Conservation (phyloP, 176 grass and related monocot genomes). For the Musa acuminata region DNA sequence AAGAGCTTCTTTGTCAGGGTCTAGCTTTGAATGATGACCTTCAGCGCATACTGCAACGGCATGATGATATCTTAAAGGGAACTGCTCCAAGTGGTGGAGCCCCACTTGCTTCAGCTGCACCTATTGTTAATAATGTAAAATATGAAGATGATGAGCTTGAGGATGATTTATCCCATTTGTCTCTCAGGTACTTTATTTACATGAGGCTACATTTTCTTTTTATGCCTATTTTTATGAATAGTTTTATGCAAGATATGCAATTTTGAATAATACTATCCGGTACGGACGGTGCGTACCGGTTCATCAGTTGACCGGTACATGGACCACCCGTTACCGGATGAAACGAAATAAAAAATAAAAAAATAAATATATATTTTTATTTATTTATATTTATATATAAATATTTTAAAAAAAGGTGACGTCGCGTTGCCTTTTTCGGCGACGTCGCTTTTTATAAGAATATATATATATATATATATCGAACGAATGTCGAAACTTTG, state of each 20-base stretch:
- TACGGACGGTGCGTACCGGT: too few relatives aligned
- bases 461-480: too few relatives aligned
- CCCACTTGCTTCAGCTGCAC: neutral
- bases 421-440: too few relatives aligned
- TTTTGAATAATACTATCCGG: too few relatives aligned
- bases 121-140: slow-evolving; percentile 10
- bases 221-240: neutral
- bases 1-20: slow-evolving; percentile 78
- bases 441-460: too few relatives aligned
- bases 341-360: too few relatives aligned
- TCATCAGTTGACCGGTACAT: too few relatives aligned
- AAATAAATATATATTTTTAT: too few relatives aligned
- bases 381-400: too few relatives aligned
- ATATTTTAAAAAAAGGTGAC: too few relatives aligned
- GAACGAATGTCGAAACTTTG: too few relatives aligned
- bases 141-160: slow-evolving; percentile 28
- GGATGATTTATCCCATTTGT: slow-evolving; percentile 24
- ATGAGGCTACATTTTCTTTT: neutral
- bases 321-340: too few relatives aligned
- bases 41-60: slow-evolving; percentile 73
- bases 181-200: slow-evolving; percentile 17
- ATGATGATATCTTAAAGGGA: slow-evolving; percentile 72
- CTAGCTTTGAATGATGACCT: slow-evolving; percentile 86
- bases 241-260: neutral
- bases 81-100: slow-evolving; percentile 8